Evolutionary conservation across 2,329 filamentous ascomycete species (phyloP).

Genomic region (Alternaria triticimaculans): DNA sequence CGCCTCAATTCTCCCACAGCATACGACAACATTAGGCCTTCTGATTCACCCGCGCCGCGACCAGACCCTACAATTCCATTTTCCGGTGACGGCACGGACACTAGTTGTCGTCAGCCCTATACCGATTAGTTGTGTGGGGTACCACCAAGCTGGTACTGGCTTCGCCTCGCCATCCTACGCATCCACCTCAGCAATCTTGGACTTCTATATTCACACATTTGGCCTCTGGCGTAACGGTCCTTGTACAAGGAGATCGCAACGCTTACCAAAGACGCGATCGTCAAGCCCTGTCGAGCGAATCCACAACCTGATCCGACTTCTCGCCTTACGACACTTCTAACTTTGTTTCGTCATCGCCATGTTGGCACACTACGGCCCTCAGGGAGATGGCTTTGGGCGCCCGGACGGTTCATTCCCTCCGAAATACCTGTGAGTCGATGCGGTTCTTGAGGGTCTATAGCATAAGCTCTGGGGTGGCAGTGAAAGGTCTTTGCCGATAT

Average conservation of each 20-base stretch:
- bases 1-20: constrained; percentile 14
- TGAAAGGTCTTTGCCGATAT: constrained; percentile 11
- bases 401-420: constrained; percentile 13
- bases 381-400: constrained; percentile 18
- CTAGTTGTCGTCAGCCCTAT: constrained; percentile 30
- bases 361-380: constrained; percentile 17
- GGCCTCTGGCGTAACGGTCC: constrained; percentile 11
- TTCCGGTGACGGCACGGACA: constrained; percentile 9
- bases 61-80: neutral
- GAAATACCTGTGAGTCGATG: constrained; percentile 21
- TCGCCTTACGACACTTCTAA: constrained; percentile 12
- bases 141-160: constrained; percentile 15
- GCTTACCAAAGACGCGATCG: constrained; percentile 15
- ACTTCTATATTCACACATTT: constrained; percentile 12
- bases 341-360: constrained; percentile 20
- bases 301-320: constrained; percentile 11
- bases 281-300: constrained; percentile 10
- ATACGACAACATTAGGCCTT: constrained; percentile 5
- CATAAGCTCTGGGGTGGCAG: constrained; percentile 25
- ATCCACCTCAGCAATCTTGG: constrained; percentile 24
- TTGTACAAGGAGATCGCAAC: neutral
- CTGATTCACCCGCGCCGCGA: constrained; percentile 14
- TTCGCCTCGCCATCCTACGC: constrained; percentile 27
- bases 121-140: constrained; percentile 21
- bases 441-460: neutral